phyloP scores from a whole-genome alignment of 345 rosid genomes.

The Alliaria petiolata region DNA sequence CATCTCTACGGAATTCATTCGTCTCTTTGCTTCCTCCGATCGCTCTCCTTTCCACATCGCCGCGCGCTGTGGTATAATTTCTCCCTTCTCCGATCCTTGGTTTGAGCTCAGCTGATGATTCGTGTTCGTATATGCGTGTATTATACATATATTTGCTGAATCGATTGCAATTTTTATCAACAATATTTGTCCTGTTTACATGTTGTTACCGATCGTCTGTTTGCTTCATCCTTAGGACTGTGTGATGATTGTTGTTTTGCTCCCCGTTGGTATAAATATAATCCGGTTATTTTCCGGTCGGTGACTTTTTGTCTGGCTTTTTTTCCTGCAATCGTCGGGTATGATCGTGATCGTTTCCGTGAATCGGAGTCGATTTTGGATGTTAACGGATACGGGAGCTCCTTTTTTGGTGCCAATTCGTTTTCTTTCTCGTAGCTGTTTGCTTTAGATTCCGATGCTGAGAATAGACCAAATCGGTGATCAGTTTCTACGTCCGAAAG shows the following conservation, averaged over 20 bases:
- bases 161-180: no score
- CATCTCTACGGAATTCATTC: conserved; percentile 10
- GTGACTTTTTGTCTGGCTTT: neutral
- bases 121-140: neutral
- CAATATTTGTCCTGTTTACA: neutral
- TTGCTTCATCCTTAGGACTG: neutral
- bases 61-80: conserved; percentile 21
- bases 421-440: neutral
- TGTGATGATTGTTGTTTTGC: conserved; percentile 9
- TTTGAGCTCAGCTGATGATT: conserved; percentile 13
- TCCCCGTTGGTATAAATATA: neutral
- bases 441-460: conserved; percentile 15
- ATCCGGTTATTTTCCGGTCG: neutral
- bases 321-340: conserved; percentile 5
- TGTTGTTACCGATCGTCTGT: neutral
- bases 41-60: conserved; percentile 3
- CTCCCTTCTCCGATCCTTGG: conserved; percentile 20
- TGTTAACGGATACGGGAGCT: neutral
- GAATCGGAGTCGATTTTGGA: neutral
- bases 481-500: neutral
- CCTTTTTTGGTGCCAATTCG: neutral
- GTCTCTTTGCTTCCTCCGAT: conserved; percentile 22
- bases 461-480: neutral
- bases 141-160: conserved; percentile 3
- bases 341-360: conserved; percentile 10